Conservation (phyloP, 352 stramenopile genomes). For the Globisporangium irregulare region DNA sequence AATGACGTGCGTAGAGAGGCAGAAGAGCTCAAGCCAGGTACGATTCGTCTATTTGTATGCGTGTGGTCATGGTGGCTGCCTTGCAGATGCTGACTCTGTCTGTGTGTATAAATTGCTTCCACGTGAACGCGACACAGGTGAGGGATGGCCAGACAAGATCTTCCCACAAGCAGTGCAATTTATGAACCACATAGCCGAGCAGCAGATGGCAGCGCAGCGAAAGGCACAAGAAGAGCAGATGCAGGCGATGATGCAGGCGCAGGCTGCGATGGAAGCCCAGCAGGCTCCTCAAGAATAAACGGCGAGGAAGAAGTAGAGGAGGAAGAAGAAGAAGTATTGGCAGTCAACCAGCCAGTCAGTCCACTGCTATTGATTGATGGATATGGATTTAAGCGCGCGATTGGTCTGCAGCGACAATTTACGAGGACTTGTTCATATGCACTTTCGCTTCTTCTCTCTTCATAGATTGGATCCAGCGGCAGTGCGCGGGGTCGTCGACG, state of each 20-base stretch:
- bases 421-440: slow-evolving; percentile 6
- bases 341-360: neutral
- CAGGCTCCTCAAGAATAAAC: slow-evolving; percentile 44
- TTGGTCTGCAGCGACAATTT: neutral
- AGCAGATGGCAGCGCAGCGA: slow-evolving; percentile 79
- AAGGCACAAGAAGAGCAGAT: slow-evolving; percentile 73
- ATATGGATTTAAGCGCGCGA: neutral
- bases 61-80: neutral
- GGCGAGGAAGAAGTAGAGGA: slow-evolving; percentile 32
- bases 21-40: slow-evolving; percentile 80
- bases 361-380: neutral
- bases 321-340: neutral
- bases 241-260: slow-evolving; percentile 53
- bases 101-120: slow-evolving; percentile 8
- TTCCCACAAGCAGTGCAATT: slow-evolving; percentile 88
- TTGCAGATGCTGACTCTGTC: neutral
- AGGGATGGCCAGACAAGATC: slow-evolving; percentile 86
- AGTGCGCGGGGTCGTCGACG: neutral
- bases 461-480: slow-evolving; percentile 10
- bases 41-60: neutral
- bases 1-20: slow-evolving; percentile 79
- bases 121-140: slow-evolving; percentile 35
- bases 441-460: slow-evolving; percentile 5
- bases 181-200: slow-evolving; percentile 86
- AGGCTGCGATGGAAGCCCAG: slow-evolving; percentile 50